phyloP scores from a whole-genome alignment of 345 rosid species.

The Nasturtium officinale region DNA sequence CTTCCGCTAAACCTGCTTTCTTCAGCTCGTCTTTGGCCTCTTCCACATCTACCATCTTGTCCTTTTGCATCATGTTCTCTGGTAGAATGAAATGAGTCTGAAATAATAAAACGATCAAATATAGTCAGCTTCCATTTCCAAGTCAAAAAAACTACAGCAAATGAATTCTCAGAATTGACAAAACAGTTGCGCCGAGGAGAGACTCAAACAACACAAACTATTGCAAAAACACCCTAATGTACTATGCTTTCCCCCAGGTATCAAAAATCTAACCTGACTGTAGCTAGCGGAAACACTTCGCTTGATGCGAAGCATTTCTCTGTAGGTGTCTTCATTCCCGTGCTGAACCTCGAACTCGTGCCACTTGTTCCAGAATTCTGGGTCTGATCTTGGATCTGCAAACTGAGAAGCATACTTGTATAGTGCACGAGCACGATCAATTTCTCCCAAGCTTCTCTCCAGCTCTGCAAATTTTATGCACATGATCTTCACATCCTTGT shows the following conservation, averaged over 20 bases:
- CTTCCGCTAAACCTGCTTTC: conserved; percentile 78
- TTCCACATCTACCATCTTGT: conserved; percentile 66
- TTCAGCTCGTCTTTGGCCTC: conserved; percentile 91
- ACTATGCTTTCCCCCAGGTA: not conserved
- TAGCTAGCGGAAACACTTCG: conserved; percentile 91
- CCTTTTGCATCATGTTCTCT: conserved; percentile 93
- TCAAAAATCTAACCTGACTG: conserved; percentile 66
- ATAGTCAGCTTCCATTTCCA: conserved; percentile 21
- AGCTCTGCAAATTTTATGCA: conserved; percentile 87
- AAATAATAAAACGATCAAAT: conserved; percentile 17
- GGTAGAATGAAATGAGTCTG: conserved; percentile 90
- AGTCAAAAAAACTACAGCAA: not conserved
- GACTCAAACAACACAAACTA: not conserved
- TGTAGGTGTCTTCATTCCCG: conserved; percentile 95
- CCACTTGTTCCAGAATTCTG: conserved; percentile 92
- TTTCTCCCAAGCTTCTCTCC: conserved; percentile 93
- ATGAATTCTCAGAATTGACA: not conserved
- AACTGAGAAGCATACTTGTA: conserved; percentile 87
- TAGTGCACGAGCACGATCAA: conserved; percentile 80
- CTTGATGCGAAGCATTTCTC: conserved; percentile 91
- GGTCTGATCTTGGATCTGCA: conserved; percentile 89
- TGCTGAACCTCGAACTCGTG: conserved; percentile 92
- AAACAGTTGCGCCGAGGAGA: not conserved
- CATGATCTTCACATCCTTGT: conserved; percentile 92
- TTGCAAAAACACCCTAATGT: not conserved